Percentiles rank a stretch among this genome's conserved stretches.
Conservation (phyloP, 345 rosid genomes). For the Syzygium aromaticum region DNA sequence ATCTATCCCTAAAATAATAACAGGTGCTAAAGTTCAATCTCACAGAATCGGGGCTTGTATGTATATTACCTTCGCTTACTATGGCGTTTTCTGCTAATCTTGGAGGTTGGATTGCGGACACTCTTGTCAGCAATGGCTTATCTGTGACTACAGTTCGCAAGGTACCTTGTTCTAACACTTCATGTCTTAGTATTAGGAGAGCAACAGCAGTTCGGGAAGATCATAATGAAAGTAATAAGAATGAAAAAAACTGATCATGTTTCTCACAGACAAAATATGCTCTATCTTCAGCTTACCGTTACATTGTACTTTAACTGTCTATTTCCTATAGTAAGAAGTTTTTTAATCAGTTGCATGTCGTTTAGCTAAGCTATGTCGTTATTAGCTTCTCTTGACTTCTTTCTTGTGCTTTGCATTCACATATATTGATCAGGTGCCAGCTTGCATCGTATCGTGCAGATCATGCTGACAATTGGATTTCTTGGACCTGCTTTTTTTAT, state of each 20-base stretch:
- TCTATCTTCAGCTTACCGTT: background rate
- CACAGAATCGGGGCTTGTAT: constrained; percentile 76
- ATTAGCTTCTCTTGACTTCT: background rate
- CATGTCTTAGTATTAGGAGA: background rate
- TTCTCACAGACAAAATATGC: background rate
- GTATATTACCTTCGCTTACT: constrained; percentile 89
- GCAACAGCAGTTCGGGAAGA: background rate
- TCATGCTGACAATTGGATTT: constrained; percentile 95
- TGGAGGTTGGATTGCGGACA: constrained; percentile 97
- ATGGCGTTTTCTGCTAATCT: constrained; percentile 91
- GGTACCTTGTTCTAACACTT: constrained; percentile 27
- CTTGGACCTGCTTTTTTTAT: constrained; percentile 95
- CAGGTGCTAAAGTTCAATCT: constrained; percentile 90
- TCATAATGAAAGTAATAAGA: background rate
- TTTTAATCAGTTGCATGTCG: background rate
- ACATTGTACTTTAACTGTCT: background rate
- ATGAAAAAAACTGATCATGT: background rate
- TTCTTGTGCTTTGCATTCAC: background rate
- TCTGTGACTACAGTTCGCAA: constrained; percentile 83
- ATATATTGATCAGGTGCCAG: background rate
- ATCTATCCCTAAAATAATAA: background rate
- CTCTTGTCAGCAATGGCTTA: constrained; percentile 74
- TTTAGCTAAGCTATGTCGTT: background rate
- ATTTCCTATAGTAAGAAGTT: background rate
- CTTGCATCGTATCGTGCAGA: constrained; percentile 24